phyloP scores from a whole-genome alignment of 2,329 filamentous ascomycete genomes.

The Penicillium sp. region DNA sequence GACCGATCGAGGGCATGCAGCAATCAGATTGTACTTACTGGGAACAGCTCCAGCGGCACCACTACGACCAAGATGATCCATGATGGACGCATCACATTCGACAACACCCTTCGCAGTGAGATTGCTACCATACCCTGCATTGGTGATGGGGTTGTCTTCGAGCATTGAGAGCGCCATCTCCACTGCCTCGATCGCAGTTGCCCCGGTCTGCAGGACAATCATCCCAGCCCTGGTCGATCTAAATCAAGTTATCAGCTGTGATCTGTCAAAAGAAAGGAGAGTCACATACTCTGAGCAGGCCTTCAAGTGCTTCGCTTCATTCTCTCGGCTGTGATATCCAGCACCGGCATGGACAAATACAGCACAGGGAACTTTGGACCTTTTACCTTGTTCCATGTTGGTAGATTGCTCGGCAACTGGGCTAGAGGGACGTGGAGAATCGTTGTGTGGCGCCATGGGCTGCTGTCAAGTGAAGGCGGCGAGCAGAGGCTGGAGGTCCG shows the following conservation, averaged over 20 bases:
- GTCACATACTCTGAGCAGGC: constrained; percentile 80
- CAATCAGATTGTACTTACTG: constrained; percentile 56
- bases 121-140: constrained; percentile 94
- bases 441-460: neutral
- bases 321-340: constrained; percentile 84
- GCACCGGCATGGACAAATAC: constrained; percentile 96
- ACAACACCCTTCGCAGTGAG: constrained; percentile 85
- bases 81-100: constrained; percentile 90
- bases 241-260: neutral
- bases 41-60: constrained; percentile 89
- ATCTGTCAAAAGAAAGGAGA: neutral
- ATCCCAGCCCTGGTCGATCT: constrained; percentile 85
- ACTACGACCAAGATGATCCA: constrained; percentile 86
- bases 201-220: constrained; percentile 73
- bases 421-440: neutral
- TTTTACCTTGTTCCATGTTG: constrained; percentile 34
- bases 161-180: constrained; percentile 84
- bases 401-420: neutral
- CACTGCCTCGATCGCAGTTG: constrained; percentile 79
- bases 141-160: constrained; percentile 94
- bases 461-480: neutral
- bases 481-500: too few relatives aligned
- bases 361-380: constrained; percentile 58
- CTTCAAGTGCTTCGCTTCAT: constrained; percentile 78
- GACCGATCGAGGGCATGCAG: neutral